Conservation (phyloP, 148 eudicot species). For the Rhododendron molle region DNA sequence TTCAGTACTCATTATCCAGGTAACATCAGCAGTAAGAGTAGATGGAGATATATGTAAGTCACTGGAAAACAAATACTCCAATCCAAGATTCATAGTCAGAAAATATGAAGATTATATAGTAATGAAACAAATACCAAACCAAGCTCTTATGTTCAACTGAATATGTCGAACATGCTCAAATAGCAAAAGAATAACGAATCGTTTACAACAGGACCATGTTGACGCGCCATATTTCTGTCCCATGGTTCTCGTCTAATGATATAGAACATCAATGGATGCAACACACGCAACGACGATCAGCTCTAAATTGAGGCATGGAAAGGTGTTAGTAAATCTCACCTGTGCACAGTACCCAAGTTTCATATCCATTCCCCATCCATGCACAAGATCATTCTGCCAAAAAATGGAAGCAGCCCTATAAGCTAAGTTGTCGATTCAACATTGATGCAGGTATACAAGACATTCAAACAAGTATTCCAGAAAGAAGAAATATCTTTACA, state of each 20-base stretch:
- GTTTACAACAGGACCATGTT: background rate
- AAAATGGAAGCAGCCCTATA: background rate
- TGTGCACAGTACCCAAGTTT: constrained; percentile 98
- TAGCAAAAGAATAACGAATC: background rate
- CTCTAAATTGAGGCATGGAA: background rate
- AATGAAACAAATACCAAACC: background rate
- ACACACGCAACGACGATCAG: background rate
- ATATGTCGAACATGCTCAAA: background rate
- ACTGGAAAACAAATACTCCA: background rate
- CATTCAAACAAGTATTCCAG: background rate
- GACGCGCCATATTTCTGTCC: background rate
- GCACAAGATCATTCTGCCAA: constrained; percentile 96
- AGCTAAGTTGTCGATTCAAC: background rate
- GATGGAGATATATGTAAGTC: background rate
- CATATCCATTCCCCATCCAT: constrained; percentile 99
- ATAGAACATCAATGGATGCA: background rate
- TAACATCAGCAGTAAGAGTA: background rate
- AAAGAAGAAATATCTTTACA: background rate
- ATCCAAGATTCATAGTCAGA: background rate
- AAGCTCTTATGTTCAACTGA: background rate
- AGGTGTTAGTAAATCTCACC: constrained; percentile 11
- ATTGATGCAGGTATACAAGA: background rate
- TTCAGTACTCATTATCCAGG: background rate
- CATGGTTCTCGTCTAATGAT: background rate
- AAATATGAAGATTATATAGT: background rate